Evolutionary conservation across 2,329 filamentous ascomycete species (phyloP).

Genomic region (Fusarium buxicola): DNA sequence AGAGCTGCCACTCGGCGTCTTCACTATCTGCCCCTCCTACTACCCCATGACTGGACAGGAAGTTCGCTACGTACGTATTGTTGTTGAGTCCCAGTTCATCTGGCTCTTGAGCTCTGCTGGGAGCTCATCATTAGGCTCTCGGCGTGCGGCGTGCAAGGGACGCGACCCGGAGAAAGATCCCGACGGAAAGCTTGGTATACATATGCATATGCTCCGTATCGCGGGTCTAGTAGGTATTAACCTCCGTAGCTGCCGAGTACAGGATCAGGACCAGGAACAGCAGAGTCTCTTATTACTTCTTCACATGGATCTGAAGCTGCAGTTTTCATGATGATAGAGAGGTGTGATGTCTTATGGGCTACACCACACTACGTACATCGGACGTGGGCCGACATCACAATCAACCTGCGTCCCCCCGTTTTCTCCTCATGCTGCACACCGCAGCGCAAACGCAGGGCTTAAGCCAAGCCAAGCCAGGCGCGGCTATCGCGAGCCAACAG

Average conservation of each 20-base stretch:
- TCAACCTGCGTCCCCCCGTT: conserved; percentile 7
- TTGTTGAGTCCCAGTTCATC: conserved; percentile 10
- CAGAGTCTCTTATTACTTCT: background rate
- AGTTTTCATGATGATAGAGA: conserved; percentile 6
- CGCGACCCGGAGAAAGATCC: conserved; percentile 30
- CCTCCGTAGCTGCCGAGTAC: conserved; percentile 6
- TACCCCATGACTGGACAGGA: conserved; percentile 16
- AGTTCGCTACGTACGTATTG: conserved; percentile 1
- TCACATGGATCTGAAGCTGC: background rate
- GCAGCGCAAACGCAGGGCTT: conserved; percentile 29
- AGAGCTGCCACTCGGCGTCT: background rate
- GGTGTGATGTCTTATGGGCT: conserved; percentile 2
- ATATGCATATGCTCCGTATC: conserved; percentile 2
- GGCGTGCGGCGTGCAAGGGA: conserved; percentile 14
- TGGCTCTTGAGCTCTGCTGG: background rate
- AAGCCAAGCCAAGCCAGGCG: conserved; percentile 29
- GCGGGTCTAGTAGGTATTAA: conserved; percentile 7
- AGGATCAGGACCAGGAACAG: background rate
- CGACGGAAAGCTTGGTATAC: conserved; percentile 21
- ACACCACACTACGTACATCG: conserved; percentile 4
- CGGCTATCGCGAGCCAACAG: conserved; percentile 30
- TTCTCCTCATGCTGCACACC: conserved; percentile 37
- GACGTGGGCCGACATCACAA: conserved; percentile 36
- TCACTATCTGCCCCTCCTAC: conserved; percentile 4
- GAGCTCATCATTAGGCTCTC: conserved; percentile 5